These are phyloP conservation scores for Chaetomium sp. DNA, from an alignment of 2,329 filamentous ascomycete species.

Conservation along the genomic window DNA sequence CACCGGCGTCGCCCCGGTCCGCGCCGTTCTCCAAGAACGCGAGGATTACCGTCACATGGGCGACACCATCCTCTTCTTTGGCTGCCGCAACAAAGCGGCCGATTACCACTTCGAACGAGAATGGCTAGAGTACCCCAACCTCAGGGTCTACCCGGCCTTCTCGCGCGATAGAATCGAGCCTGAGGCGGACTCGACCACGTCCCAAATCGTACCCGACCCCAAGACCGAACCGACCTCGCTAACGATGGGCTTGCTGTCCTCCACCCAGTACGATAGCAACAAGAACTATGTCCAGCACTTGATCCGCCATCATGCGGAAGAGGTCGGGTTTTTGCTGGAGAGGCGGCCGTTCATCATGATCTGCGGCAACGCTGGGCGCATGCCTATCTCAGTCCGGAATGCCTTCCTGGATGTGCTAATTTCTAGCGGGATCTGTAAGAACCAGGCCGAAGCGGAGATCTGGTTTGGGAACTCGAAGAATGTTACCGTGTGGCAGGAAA, in stretches of 20 bases:
- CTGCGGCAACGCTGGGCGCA: conserved; percentile 52
- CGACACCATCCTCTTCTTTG: conserved; percentile 67
- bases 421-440: conserved; percentile 28
- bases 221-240: not conserved
- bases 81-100: conserved; percentile 64
- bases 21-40: conserved; percentile 75
- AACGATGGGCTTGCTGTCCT: not conserved
- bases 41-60: conserved; percentile 25
- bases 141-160: conserved; percentile 41
- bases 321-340: conserved; percentile 34
- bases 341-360: conserved; percentile 43
- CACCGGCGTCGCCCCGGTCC: conserved; percentile 80
- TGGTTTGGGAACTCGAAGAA: conserved; percentile 25
- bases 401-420: conserved; percentile 46
- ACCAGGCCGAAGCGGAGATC: conserved; percentile 34
- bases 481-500: conserved; percentile 51
- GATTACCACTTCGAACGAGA: conserved; percentile 82
- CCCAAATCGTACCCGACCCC: not conserved
- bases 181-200: not conserved
- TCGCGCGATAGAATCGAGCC: conserved; percentile 36
- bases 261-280: conserved; percentile 24
- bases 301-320: conserved; percentile 37
- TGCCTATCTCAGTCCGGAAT: conserved; percentile 49
- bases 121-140: conserved; percentile 45
- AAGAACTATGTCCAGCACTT: conserved; percentile 54